Percentiles rank a stretch among this genome's conserved stretches.
phyloP scores from a whole-genome alignment of 768 basidiomycete species.

The Kwoniella sp. region DNA sequence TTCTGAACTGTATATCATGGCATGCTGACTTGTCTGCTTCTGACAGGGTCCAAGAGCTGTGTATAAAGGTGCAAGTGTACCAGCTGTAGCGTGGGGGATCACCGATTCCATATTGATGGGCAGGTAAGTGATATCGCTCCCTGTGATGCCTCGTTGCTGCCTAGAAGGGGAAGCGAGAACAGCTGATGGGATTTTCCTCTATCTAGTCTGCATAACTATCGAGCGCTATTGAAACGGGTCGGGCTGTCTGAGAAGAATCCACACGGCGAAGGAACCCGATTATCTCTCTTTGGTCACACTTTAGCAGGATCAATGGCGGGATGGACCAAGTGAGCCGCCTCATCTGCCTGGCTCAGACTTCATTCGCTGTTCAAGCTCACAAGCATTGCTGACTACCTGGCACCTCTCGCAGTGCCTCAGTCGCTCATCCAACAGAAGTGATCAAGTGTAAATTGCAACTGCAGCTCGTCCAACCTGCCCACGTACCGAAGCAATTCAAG shows the following conservation, averaged over 20 bases:
- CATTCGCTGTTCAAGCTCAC: no score
- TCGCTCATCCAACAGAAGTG: conserved; percentile 76
- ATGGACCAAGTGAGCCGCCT: conserved; percentile 52
- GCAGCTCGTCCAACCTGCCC: conserved; percentile 42
- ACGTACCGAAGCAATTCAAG: conserved; percentile 64
- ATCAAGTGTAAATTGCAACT: conserved; percentile 65
- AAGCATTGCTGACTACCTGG: neutral
- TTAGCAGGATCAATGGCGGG: conserved; percentile 54
- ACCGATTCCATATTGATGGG: conserved; percentile 56
- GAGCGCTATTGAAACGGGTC: conserved; percentile 36
- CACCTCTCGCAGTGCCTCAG: conserved; percentile 61
- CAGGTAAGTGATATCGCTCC: conserved; percentile 38
- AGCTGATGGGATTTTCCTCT: no score
- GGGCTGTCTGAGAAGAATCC: conserved; percentile 47
- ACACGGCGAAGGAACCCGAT: conserved; percentile 20
- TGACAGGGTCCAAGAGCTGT: conserved; percentile 44
- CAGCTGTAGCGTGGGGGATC: conserved; percentile 55
- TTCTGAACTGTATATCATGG: neutral
- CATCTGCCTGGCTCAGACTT: neutral
- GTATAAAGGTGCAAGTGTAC: conserved; percentile 52
- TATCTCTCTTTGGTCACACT: conserved; percentile 51
- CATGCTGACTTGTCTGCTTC: neutral
- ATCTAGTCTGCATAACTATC: conserved; percentile 56
- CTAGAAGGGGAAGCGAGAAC: no score
- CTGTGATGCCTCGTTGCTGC: neutral